phyloP scores from a whole-genome alignment of 2,329 filamentous ascomycete species.

The Cercospora nicotianae region DNA sequence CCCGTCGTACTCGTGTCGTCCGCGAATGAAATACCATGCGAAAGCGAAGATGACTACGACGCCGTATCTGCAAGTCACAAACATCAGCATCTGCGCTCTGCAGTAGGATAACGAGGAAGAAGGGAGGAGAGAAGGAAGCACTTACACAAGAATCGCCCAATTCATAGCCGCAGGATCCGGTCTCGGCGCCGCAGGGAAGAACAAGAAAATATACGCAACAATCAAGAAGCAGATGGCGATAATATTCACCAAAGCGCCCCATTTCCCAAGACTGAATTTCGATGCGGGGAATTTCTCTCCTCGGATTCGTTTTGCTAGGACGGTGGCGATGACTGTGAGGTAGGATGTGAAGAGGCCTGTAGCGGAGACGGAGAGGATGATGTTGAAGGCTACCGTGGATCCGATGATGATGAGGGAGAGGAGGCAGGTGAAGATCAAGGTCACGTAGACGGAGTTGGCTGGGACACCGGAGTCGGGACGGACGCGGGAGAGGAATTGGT shows the following conservation, averaged over 20 bases:
- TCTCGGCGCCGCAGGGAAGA: slow-evolving; percentile 31
- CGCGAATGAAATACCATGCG: slow-evolving; percentile 24
- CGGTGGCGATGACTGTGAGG: slow-evolving; percentile 27
- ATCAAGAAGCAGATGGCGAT: slow-evolving; percentile 26
- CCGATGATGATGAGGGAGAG: slow-evolving; percentile 41
- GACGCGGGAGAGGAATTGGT: slow-evolving; percentile 30
- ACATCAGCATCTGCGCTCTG: neutral
- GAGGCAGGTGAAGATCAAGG: slow-evolving; percentile 32
- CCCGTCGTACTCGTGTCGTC: slow-evolving; percentile 29
- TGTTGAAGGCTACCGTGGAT: slow-evolving; percentile 45
- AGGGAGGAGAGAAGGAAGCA: neutral
- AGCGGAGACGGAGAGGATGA: slow-evolving; percentile 44
- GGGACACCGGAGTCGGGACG: slow-evolving; percentile 33
- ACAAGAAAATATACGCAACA: slow-evolving; percentile 28
- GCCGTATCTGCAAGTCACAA: slow-evolving; percentile 2
- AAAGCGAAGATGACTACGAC: slow-evolving; percentile 22
- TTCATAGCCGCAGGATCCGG: slow-evolving; percentile 34
- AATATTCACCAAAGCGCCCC: slow-evolving; percentile 35
- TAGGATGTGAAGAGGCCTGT: slow-evolving; percentile 31
- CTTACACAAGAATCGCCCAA: slow-evolving; percentile 35
- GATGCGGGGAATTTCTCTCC: slow-evolving; percentile 28
- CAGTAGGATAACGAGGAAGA: neutral
- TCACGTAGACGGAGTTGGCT: slow-evolving; percentile 33
- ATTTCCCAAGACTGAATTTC: slow-evolving; percentile 28
- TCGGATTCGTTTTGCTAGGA: slow-evolving; percentile 27